Percentiles rank a stretch among this genome's conserved stretches.
phyloP scores from a whole-genome alignment of 2,329 filamentous ascomycete genomes.

The Aspergillus caelatus region DNA sequence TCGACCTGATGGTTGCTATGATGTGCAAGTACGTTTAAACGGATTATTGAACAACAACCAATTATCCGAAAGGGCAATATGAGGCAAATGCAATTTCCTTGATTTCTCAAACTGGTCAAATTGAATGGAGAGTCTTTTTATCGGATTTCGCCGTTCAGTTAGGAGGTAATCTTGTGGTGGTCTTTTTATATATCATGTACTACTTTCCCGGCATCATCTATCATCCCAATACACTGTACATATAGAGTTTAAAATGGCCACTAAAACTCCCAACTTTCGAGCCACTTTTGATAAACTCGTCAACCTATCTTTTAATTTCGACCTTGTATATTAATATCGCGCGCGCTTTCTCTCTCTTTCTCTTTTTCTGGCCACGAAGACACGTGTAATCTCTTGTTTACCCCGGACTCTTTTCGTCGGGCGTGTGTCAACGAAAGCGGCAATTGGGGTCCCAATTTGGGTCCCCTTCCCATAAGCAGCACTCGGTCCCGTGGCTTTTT shows the following conservation, averaged over 20 bases:
- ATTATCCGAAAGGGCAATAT: slow-evolving; percentile 2
- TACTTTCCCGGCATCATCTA: slow-evolving; percentile 29
- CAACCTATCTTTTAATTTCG: neutral
- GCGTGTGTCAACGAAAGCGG: too few species aligned
- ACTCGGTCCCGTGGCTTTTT: neutral
- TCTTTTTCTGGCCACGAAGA: neutral
- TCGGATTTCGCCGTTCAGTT: slow-evolving; percentile 4
- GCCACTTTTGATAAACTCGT: slow-evolving; percentile 3
- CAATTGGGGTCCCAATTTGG: too few species aligned
- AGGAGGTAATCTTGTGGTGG: slow-evolving; percentile 28
- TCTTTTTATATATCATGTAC: slow-evolving; percentile 35
- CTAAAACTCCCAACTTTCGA: slow-evolving; percentile 15
- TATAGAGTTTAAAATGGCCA: slow-evolving; percentile 35
- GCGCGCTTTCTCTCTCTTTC: neutral
- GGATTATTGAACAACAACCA: neutral
- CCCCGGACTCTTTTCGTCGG: slow-evolving; percentile 2
- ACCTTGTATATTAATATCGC: neutral
- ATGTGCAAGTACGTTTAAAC: slow-evolving; percentile 80
- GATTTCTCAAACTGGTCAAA: slow-evolving; percentile 4
- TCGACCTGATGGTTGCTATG: slow-evolving; percentile 90
- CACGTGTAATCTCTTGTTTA: slow-evolving; percentile 5
- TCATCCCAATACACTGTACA: slow-evolving; percentile 32
- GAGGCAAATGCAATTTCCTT: slow-evolving; percentile 5
- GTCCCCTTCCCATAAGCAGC: neutral
- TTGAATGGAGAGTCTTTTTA: neutral